Conservation (phyloP, 192 early-diverging fungal species). For the Linnemannia elongata region DNA sequence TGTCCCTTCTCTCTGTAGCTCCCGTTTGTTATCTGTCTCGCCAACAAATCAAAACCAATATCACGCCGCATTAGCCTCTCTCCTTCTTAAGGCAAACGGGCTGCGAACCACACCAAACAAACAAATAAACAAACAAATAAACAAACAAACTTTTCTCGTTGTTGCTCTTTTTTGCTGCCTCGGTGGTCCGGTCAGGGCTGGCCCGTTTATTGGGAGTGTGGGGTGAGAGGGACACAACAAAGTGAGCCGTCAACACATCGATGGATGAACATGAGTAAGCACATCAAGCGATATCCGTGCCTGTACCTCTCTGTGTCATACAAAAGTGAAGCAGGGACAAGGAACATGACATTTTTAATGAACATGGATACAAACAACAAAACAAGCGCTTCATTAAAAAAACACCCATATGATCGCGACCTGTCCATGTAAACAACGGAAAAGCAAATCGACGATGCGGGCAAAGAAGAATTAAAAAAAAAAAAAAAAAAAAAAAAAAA, state of each 20-base stretch:
- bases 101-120: not conserved
- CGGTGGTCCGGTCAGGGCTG: not conserved
- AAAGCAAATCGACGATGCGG: not conserved
- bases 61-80: too few relatives aligned
- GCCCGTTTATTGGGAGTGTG: not conserved
- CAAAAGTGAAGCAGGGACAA: not conserved
- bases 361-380: constrained; percentile 1
- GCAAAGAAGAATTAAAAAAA: too few relatives aligned
- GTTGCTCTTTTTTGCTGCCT: not conserved
- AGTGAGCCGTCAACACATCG: not conserved
- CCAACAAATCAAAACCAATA: not conserved
- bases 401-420: not conserved
- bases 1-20: not conserved
- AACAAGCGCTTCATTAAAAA: not conserved
- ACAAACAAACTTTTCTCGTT: not conserved
- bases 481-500: too few relatives aligned
- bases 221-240: not conserved
- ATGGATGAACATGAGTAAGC: not conserved
- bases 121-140: not conserved
- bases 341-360: not conserved
- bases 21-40: not conserved
- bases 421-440: not conserved
- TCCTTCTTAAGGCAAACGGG: too few relatives aligned
- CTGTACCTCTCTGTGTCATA: not conserved
- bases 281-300: not conserved